Evolutionary conservation across 768 basidiomycete genomes (phyloP).

Genomic region (Boletus eberwhitei): DNA sequence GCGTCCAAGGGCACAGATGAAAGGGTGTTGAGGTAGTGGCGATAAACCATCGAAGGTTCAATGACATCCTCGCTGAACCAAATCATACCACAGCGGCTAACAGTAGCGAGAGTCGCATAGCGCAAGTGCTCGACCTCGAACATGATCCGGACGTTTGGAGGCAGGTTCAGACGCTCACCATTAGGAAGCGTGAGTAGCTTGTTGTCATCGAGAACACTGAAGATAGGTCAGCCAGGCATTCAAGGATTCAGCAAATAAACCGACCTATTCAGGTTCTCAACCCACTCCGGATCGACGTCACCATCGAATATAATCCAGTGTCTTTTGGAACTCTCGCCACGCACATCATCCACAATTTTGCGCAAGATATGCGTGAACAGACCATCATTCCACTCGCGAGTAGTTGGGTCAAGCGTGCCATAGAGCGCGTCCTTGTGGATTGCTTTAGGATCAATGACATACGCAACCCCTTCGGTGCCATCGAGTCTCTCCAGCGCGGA

Average conservation of each 20-base stretch:
- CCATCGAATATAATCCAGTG: constrained; percentile 99
- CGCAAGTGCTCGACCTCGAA: constrained; percentile 98
- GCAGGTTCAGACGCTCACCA: constrained; percentile 95
- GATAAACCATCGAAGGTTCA: constrained; percentile 87
- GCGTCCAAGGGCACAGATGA: constrained; percentile 75
- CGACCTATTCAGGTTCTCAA: constrained; percentile 98
- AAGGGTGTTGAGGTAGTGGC: constrained; percentile 79
- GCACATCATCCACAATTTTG: constrained; percentile 97
- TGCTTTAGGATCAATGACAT: constrained; percentile 98
- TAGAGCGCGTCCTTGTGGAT: constrained; percentile 99
- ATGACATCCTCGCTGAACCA: constrained; percentile 99
- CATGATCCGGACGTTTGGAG: constrained; percentile 97
- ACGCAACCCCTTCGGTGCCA: constrained; percentile 87
- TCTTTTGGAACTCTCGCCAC: constrained; percentile 92
- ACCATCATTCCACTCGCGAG: constrained; percentile 99
- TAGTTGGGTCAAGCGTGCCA: constrained; percentile 94
- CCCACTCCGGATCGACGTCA: constrained; percentile 99
- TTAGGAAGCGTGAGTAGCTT: constrained; percentile 95
- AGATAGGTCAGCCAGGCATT: neutral
- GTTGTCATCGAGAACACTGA: constrained; percentile 97
- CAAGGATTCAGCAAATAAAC: constrained; percentile 6
- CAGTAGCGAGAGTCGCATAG: constrained; percentile 96
- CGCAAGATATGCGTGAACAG: constrained; percentile 96
- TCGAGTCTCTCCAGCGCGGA: constrained; percentile 88
- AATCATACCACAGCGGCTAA: constrained; percentile 99